Evolutionary conservation across 2,329 filamentous ascomycete genomes (phyloP), one percentile per base, ranked within the genome.

Genomic region (Neoscytalidium dimidiatum): DNA sequence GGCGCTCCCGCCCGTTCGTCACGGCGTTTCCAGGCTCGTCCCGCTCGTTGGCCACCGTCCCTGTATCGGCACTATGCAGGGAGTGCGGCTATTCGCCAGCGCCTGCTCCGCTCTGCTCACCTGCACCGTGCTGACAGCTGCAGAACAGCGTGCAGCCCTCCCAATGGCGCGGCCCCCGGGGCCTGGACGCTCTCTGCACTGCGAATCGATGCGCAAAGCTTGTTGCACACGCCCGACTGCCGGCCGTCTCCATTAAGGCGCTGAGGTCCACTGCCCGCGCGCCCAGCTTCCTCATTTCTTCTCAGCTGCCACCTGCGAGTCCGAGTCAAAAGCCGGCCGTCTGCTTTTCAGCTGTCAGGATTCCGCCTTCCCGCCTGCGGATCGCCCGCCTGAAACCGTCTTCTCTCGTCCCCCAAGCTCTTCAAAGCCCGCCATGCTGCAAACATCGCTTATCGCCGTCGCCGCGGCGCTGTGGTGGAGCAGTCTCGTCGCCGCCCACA

Each of bases 401-500:
- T 43, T 7, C 4, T 63, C 41, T 35, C 26, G 23, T 21, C 13
- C 21, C 14, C 21, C n/a, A 4, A 23, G 11, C 48, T 44, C 49
- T 26, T 43, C 48, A 13, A 44, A 2, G 4, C 17, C 31, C 61
- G 48, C 46, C 48, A 64, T 64, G 61, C 43, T 53, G 28, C 48
- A 49, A 33, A 23, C 38, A 17, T 29, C 49, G n/a, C 51, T 56
- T 33, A 43, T 44, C 19, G 61, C 61, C 61, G 19, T 52, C 19
- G 61, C 29, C n/a, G 57, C 57, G 26, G 28, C 61, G n/a, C 49
- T 64, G 48, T 62, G 64, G 71, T 77, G 74, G 75, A 72, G 74
- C 44, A 61, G 41, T 52, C 70, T 88, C 71, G 81, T 82, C 68
- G 81, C 84, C 35, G 88, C 89, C n/a, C 92, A 96, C 76, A 91